Evolutionary conservation across 305 asterid genomes (phyloP).

Genomic region (Petunia hybrid): DNA sequence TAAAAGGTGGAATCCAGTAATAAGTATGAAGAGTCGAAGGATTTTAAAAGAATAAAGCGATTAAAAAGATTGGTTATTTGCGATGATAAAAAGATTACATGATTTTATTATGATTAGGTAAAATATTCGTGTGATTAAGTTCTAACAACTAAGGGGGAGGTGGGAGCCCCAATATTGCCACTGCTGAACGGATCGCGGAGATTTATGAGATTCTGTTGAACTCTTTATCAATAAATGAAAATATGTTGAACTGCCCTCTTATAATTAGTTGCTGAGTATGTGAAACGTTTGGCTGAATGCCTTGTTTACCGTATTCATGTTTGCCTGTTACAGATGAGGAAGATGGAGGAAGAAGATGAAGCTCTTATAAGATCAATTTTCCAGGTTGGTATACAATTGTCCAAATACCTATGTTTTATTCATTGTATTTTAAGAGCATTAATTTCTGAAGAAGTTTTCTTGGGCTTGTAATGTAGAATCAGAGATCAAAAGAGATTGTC

Average conservation of each 20-base stretch:
- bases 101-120: too few relatives aligned
- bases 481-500: not conserved
- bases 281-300: not conserved
- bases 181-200: not conserved
- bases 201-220: not conserved
- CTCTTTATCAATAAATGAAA: not conserved
- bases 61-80: not conserved
- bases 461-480: not conserved
- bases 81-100: not conserved
- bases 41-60: not conserved
- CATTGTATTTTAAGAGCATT: not conserved
- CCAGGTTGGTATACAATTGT: not conserved
- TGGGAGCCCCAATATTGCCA: not conserved
- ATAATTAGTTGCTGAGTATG: not conserved
- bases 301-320: not conserved
- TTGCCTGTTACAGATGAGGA: not conserved
- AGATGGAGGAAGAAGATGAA: conserved; percentile 25
- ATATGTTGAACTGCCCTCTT: not conserved
- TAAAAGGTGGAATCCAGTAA: not conserved
- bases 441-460: not conserved
- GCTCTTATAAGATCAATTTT: conserved; percentile 23
- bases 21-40: conserved; percentile 2
- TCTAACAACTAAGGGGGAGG: not conserved
- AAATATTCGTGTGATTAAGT: not conserved
- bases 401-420: not conserved